Evolutionary conservation across 495 filamentous ascomycete genomes (phyloP), one percentile per base, ranked within the genome.

Genomic region (Talaromyces thailandensis): DNA sequence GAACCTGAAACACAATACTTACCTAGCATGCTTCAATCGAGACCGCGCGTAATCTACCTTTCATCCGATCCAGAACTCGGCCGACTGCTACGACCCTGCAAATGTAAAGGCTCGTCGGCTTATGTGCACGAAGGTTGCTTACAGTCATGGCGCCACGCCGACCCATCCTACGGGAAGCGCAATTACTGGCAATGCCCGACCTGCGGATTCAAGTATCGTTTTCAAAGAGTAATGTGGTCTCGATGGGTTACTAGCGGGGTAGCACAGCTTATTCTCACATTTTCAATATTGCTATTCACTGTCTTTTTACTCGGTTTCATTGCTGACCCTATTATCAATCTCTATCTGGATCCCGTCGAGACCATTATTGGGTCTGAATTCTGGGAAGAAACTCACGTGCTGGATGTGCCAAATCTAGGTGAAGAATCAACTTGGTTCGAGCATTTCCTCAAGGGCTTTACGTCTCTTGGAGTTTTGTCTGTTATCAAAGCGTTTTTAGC

Each of bases 91-190:
- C 87, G 90, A 28, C 94, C 94, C 4, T 98, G 94, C 80, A 85
- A 86, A 73, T 98, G 94, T 79, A 93, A 89, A 75, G 94, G 94
- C 60, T 90, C 88, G 14, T 90, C 92, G 62, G 88, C 88, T 74
- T 97, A 96, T 77, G 92, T 98, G 35, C 94, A 98, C 72, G 90
- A 96, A 71, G 89, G 86, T n/a, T 98, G 94, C 71, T 79, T 98
- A 21, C 87, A 93, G 69, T 75, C 80, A 31, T 98, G 94, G 94
- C 87, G 94, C 63, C 79, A 87, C 57, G 79, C 88, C 9, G 86
- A 92, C 69, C 88, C 89, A 6, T 67, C 76, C 28, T 85, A 88
- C 64, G 80, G 84, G 57, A 76, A 79, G 56, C 75, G 86, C 52
- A 89, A 90, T 66, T 96, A 83, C 76, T 96, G 87, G 85, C 80